Conservation (phyloP, 2,329 filamentous ascomycete species). For the Daldinia eschscholtzii region DNA sequence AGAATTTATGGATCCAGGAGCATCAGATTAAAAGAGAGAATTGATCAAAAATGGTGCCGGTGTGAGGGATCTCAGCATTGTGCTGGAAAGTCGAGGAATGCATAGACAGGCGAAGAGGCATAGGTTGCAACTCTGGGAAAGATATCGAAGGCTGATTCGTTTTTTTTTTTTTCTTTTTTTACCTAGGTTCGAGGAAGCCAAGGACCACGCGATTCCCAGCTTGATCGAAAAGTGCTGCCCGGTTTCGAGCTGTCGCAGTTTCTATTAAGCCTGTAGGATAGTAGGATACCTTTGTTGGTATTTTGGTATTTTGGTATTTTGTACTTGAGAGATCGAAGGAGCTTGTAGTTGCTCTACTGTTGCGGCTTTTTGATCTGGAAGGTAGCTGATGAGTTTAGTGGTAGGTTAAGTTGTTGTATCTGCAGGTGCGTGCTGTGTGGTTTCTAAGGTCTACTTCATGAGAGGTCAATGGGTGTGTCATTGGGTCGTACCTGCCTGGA, state of each 20-base stretch:
- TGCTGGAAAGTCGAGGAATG: slow-evolving; percentile 17
- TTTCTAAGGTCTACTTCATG: neutral
- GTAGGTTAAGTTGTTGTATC: too few species aligned
- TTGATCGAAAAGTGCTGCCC: slow-evolving; percentile 6
- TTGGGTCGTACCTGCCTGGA: slow-evolving; percentile 2
- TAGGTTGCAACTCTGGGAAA: neutral
- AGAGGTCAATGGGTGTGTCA: neutral
- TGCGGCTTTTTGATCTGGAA: neutral
- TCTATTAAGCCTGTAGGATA: neutral
- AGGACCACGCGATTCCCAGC: neutral
- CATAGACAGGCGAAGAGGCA: slow-evolving; percentile 19
- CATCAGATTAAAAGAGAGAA: slow-evolving; percentile 29
- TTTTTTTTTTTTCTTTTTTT: neutral
- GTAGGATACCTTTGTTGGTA: neutral
- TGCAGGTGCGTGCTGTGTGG: neutral
- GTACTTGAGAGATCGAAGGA: neutral
- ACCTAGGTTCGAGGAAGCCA: slow-evolving; percentile 4
- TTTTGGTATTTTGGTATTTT: slow-evolving; percentile 1
- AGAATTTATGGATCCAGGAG: slow-evolving; percentile 14
- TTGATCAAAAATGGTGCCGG: slow-evolving; percentile 37
- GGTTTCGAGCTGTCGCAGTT: slow-evolving; percentile 3
- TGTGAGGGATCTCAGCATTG: slow-evolving; percentile 30
- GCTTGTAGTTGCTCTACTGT: slow-evolving; percentile 10
- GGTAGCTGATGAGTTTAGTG: slow-evolving; percentile 1
- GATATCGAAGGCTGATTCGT: neutral